Percentiles rank a stretch among this genome's conserved stretches.
Evolutionary conservation across 257 asterid genomes (phyloP).

Genomic region (Solanum ahanhuiri): DNA sequence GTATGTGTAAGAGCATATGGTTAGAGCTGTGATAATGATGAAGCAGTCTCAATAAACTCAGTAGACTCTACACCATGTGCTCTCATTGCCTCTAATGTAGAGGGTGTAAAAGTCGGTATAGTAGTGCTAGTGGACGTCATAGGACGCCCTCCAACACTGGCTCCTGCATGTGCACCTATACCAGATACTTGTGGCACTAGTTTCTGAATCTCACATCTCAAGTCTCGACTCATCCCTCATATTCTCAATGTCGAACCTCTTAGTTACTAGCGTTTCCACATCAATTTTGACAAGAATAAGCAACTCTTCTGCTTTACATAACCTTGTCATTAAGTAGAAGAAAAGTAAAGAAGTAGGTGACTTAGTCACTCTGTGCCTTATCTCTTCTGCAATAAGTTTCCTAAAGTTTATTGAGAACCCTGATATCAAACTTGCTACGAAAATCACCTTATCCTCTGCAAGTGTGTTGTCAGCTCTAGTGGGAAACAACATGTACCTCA

Average conservation of each 20-base stretch:
- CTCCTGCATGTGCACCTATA: neutral
- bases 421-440: neutral
- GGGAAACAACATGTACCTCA: neutral
- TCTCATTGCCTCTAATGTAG: neutral
- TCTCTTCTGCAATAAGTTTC: neutral
- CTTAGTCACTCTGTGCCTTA: neutral
- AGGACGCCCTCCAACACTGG: neutral
- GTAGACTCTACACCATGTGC: neutral
- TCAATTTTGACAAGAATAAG: neutral
- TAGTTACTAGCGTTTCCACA: neutral
- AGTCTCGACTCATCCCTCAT: neutral
- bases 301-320: neutral
- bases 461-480: neutral
- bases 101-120: neutral
- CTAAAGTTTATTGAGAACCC: neutral
- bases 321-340: neutral
- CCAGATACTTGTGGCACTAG: neutral
- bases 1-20: neutral
- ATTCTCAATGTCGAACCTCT: neutral
- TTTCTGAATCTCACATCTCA: neutral
- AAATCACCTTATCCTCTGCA: neutral
- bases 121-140: neutral
- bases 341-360: neutral
- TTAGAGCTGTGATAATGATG: neutral
- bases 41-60: no score